phyloP scores from a whole-genome alignment of 139 green algal genomes.

The Yamagishiella unicocca region DNA sequence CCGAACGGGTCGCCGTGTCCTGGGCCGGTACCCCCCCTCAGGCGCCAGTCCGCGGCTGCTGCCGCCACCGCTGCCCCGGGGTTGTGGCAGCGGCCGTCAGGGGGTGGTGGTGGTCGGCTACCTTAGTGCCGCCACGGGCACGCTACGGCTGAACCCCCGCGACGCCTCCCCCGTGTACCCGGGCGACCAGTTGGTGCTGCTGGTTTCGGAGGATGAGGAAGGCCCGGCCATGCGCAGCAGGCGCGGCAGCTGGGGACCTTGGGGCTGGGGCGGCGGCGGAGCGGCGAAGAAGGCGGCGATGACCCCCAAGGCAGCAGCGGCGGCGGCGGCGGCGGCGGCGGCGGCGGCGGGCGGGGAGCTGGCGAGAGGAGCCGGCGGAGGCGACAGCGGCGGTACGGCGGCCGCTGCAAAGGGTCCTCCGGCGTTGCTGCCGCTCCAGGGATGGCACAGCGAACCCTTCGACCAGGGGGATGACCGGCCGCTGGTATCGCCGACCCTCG shows the following conservation, averaged over 20 bases:
- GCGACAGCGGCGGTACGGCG: neutral
- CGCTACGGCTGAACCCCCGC: constrained; percentile 28
- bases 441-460: constrained; percentile 3
- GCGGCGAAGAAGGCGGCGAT: neutral
- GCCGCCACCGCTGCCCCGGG: too few species aligned
- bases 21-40: too few species aligned
- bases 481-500: too few species aligned
- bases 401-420: neutral
- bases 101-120: constrained; percentile 25
- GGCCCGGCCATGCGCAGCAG: neutral
- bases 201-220: neutral
- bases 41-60: too few species aligned
- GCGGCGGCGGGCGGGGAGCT: neutral
- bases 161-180: constrained; percentile 30
- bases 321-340: neutral
- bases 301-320: neutral
- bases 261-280: neutral
- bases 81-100: neutral
- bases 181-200: constrained; percentile 9
- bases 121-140: constrained; percentile 9
- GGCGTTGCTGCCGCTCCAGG: neutral
- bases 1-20: neutral
- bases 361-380: neutral
- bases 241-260: neutral
- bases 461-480: neutral